Evolutionary conservation across 441 rosid genomes (phyloP), one percentile per base, ranked within the genome.

Genomic region (Erysimum cheiri): DNA sequence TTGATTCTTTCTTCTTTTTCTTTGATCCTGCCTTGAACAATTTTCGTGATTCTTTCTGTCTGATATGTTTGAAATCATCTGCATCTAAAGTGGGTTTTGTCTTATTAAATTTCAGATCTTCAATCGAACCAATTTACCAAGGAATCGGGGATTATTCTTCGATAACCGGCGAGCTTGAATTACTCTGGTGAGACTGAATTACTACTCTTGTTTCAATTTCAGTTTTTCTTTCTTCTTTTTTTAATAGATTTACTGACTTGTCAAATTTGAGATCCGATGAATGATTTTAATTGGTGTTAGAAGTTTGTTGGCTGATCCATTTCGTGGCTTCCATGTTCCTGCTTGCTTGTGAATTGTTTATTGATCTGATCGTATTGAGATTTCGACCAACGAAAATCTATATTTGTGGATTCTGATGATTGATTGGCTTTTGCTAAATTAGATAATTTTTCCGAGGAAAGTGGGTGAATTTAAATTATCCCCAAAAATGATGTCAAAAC

Each of bases 21-120:
- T 17, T 28, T 60, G 13, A 41, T 62, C 46, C 61, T 19, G 35
- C 10, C 61, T 19, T 17, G n/a, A 57, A 36, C 9, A 3, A 1
- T 15, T 29, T 35, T 4, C n/a, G 22, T 37, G 59, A 37, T 37
- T 60, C 15, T 54, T 29, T 71, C 11, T 69, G 49, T 15, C 35
- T 64, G 53, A 11, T 59, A n/a, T 71, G 58, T 67, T 66, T 66
- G 60, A 13, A 62, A 40, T 64, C 52, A 57, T 57, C 64, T 44
- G 5, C 6, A 72, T 58, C 72, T 66, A 40, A 73, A 73, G 14
- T 49, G 61, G 52, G 44, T 49, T 73, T 32, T 49, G 53, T 65
- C 66, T 14, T 50, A 31, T 26, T 48, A 26, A 9, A n/a, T 40
- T 40, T 6, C 72, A 73, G 77, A 73, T 73, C 62, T 73, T 59